These are phyloP conservation scores for Tremellales sp. DNA, from an alignment of 1,284 basidiomycete species.

Conservation along the genomic window DNA sequence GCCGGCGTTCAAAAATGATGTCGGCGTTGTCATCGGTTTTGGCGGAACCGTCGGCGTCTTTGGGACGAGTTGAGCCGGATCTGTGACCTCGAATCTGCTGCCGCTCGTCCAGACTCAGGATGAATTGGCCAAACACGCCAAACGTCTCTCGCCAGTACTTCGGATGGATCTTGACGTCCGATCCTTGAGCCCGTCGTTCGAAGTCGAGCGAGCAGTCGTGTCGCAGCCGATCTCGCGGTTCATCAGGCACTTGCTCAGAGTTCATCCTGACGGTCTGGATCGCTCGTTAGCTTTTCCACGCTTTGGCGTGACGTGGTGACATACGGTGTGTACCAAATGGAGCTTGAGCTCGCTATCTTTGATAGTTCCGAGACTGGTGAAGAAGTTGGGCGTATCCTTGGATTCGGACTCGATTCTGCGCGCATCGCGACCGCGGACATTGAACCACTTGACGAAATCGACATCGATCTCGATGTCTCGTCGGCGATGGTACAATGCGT, in stretches of 20 bases:
- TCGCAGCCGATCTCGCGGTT: conserved; percentile 21
- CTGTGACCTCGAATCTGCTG: conserved; percentile 56
- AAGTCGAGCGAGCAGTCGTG: conserved; percentile 37
- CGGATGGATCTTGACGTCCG: conserved; percentile 39
- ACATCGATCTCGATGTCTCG: background rate
- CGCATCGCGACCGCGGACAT: too few relatives aligned
- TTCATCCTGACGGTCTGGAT: conserved; percentile 40
- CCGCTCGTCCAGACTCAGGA: conserved; percentile 36
- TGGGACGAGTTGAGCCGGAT: conserved; percentile 68
- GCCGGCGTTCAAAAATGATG: background rate
- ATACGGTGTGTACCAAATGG: too few relatives aligned
- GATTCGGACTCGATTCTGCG: too few relatives aligned
- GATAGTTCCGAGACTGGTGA: too few relatives aligned
- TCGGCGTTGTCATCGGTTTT: background rate
- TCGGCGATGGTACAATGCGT: background rate
- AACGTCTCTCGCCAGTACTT: conserved; percentile 38
- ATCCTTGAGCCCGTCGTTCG: conserved; percentile 38
- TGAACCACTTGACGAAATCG: background rate
- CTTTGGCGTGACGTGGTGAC: too few relatives aligned
- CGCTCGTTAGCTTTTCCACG: too few relatives aligned
- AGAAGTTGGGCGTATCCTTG: too few relatives aligned
- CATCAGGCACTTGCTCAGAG: conserved; percentile 25
- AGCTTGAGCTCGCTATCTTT: too few relatives aligned
- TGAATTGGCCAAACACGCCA: conserved; percentile 30
- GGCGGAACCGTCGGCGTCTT: conserved; percentile 46